Conservation (phyloP, 2,329 filamentous ascomycete genomes). For the Periconia sp. region DNA sequence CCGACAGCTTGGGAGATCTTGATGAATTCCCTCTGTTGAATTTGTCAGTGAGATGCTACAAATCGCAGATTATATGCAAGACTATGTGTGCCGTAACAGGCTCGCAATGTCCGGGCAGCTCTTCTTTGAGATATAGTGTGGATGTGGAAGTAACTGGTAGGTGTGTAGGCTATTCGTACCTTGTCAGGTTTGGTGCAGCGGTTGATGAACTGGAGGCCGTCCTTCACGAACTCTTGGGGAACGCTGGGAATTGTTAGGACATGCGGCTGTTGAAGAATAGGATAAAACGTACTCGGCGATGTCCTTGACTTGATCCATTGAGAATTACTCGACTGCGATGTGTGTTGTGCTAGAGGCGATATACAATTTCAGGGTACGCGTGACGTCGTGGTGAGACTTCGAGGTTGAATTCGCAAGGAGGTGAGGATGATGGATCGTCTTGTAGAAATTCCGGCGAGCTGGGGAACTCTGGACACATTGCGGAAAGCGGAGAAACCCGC, state of each 20-base stretch:
- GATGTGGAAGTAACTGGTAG: too few species aligned
- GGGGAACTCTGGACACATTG: constrained; percentile 21
- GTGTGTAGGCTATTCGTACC: too few species aligned
- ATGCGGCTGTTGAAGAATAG: not conserved
- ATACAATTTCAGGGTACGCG: too few species aligned
- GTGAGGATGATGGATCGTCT: constrained; percentile 9
- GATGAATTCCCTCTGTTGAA: constrained; percentile 47
- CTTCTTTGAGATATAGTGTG: too few species aligned
- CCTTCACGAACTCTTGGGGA: constrained; percentile 52
- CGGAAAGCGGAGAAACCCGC: constrained; percentile 33
- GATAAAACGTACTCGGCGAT: constrained; percentile 62
- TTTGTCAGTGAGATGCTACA: too few species aligned
- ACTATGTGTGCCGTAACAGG: too few species aligned
- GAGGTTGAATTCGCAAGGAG: not conserved
- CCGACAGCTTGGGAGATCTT: constrained; percentile 59
- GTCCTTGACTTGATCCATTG: constrained; percentile 73
- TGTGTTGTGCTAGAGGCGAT: constrained; percentile 1
- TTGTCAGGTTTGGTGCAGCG: constrained; percentile 53
- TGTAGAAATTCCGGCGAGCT: constrained; percentile 15
- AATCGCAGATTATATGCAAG: too few species aligned
- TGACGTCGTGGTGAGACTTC: not conserved
- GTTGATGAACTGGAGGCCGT: constrained; percentile 57
- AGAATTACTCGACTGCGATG: constrained; percentile 33
- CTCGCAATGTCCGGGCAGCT: too few species aligned
- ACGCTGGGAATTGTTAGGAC: constrained; percentile 38